Evolutionary conservation across 129 eudicot species (phyloP).

Genomic region (Erigeron canadensis): DNA sequence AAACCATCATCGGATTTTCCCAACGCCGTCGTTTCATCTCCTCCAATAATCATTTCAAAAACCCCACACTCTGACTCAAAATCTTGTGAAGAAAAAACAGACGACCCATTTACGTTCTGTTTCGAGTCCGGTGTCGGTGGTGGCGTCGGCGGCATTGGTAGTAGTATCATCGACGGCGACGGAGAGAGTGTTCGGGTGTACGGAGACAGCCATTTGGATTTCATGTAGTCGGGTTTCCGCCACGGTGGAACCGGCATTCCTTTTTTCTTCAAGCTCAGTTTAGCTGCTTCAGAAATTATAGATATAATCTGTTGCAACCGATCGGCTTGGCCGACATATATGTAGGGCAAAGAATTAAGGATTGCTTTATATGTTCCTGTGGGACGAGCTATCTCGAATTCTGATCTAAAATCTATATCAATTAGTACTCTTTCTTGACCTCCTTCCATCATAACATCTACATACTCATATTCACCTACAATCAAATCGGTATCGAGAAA

Average conservation of each 20-base stretch:
- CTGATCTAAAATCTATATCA: slow-evolving; percentile 84
- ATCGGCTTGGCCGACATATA: slow-evolving; percentile 74
- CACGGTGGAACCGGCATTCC: slow-evolving; percentile 88
- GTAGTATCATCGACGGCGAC: not conserved
- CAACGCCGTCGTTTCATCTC: slow-evolving; percentile 31
- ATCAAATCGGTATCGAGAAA: no score
- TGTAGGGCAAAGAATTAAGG: slow-evolving; percentile 58
- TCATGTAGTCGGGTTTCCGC: slow-evolving; percentile 77
- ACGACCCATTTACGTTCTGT: not conserved
- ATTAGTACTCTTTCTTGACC: slow-evolving; percentile 66
- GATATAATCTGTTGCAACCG: slow-evolving; percentile 64
- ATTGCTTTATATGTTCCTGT: slow-evolving; percentile 63
- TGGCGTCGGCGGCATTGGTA: slow-evolving; percentile 32
- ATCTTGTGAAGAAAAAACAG: slow-evolving; percentile 7
- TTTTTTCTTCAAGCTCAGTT: slow-evolving; percentile 73
- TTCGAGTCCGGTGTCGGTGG: slow-evolving; percentile 26
- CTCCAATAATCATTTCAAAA: slow-evolving; percentile 51
- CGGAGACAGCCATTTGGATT: slow-evolving; percentile 76
- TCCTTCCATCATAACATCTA: slow-evolving; percentile 52
- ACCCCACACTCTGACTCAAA: slow-evolving; percentile 39
- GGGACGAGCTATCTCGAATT: slow-evolving; percentile 84
- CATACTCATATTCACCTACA: slow-evolving; percentile 78
- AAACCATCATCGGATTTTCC: slow-evolving; percentile 37
- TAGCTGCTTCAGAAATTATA: slow-evolving; percentile 60
- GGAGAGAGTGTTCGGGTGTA: slow-evolving; percentile 36